Conservation (phyloP, 148 eudicot genomes). For the Polygonum aviculare region DNA sequence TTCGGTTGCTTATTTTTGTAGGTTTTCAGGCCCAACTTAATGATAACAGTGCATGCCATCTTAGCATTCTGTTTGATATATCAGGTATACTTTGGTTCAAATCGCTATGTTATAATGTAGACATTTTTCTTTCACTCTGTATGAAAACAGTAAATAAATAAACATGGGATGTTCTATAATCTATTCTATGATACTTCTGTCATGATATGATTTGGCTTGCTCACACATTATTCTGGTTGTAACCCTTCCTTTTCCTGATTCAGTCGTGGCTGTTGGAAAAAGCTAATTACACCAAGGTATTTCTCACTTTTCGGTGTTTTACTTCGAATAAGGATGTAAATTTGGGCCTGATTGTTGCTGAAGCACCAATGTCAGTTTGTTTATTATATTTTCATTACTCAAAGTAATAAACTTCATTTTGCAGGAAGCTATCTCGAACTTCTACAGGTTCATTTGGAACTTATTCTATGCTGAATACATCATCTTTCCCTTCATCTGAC, state of each 20-base stretch:
- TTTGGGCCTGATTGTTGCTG: background rate
- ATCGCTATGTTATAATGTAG: background rate
- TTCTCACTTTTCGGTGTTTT: background rate
- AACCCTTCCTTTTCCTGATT: conserved; percentile 15
- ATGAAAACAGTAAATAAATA: background rate
- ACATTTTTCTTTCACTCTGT: background rate
- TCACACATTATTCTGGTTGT: background rate
- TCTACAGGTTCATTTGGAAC: conserved; percentile 91
- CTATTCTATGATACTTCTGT: background rate
- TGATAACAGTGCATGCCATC: conserved; percentile 77
- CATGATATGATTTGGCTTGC: background rate
- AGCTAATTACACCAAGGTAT: conserved; percentile 85
- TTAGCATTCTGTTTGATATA: conserved; percentile 62
- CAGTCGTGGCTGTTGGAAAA: conserved; percentile 84
- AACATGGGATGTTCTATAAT: background rate
- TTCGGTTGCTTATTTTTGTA: conserved; percentile 22
- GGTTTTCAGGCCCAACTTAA: conserved; percentile 78
- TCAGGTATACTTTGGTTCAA: conserved; percentile 44
- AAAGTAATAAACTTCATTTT: conserved; percentile 11
- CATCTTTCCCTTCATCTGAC: conserved; percentile 67
- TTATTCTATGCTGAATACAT: conserved; percentile 83
- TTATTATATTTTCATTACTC: background rate
- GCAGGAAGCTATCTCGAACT: conserved; percentile 91
- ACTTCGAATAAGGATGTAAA: background rate
- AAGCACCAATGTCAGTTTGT: background rate